A percentile compares a stretch with the other conserved stretches of the same genome.
phyloP scores from a whole-genome alignment of 2,329 filamentous ascomycete genomes.

The Lasiodiplodia sp. region DNA sequence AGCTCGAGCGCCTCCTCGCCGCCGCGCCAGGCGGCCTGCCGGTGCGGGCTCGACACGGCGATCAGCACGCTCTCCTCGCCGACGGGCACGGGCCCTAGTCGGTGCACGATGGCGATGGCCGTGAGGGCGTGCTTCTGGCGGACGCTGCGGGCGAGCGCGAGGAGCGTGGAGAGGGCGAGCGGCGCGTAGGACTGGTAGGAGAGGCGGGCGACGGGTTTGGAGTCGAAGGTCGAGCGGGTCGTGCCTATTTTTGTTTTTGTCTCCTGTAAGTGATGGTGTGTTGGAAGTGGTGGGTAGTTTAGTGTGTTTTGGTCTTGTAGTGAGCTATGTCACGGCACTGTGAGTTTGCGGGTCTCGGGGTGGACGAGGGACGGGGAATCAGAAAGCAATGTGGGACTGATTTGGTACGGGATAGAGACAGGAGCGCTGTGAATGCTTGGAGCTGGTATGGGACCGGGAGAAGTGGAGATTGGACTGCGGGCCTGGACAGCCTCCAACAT shows the following conservation, averaged over 20 bases:
- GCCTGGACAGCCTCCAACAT: not conserved
- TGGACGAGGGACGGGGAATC: not conserved
- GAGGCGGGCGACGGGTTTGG: constrained; percentile 75
- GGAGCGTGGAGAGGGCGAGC: constrained; percentile 73
- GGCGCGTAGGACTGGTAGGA: constrained; percentile 78
- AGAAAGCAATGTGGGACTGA: not conserved
- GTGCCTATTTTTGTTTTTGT: constrained; percentile 61
- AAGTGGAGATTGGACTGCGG: not conserved
- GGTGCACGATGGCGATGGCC: constrained; percentile 81
- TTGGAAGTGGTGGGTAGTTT: constrained; percentile 25
- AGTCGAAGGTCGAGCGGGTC: constrained; percentile 76
- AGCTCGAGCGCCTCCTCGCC: constrained; percentile 89
- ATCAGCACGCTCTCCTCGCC: constrained; percentile 95
- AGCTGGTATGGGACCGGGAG: not conserved
- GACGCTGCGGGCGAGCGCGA: constrained; percentile 67
- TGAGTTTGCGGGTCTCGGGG: not conserved
- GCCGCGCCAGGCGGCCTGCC: constrained; percentile 83
- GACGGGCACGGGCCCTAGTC: constrained; percentile 84
- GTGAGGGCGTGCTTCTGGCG: constrained; percentile 68
- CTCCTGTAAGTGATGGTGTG: not conserved
- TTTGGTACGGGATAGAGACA: not conserved
- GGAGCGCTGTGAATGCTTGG: not conserved
- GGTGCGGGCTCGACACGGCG: constrained; percentile 82
- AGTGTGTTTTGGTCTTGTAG: constrained; percentile 34
- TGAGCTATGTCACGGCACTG: not conserved